Percentiles rank a stretch among this genome's conserved stretches.
These are phyloP conservation scores for Phanerodontia chrysosporium DNA, from an alignment of 768 basidiomycete genomes.

Conservation along the genomic window DNA sequence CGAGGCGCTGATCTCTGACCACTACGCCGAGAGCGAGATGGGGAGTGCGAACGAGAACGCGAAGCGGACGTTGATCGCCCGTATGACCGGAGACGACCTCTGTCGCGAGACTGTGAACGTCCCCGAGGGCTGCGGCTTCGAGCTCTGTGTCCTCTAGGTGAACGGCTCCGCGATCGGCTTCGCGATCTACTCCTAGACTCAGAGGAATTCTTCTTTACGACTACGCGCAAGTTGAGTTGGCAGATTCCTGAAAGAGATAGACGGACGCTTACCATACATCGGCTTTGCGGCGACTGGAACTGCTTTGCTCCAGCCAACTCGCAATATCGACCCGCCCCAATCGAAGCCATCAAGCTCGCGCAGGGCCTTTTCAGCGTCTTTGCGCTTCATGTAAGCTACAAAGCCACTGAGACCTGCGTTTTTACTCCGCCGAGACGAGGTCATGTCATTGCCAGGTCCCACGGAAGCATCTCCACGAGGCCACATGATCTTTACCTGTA, in stretches of 20 bases:
- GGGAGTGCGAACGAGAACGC: constrained; percentile 43
- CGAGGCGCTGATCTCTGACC: constrained; percentile 29
- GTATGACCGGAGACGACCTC: constrained; percentile 15
- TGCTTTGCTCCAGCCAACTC: constrained; percentile 97
- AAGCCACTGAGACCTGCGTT: constrained; percentile 87
- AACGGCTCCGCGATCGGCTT: constrained; percentile 21
- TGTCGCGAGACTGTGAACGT: constrained; percentile 30
- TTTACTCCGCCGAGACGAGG: constrained; percentile 62
- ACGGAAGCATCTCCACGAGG: constrained; percentile 73
- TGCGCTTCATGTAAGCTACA: constrained; percentile 93
- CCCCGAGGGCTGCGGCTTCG: constrained; percentile 19
- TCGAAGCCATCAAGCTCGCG: constrained; percentile 90
- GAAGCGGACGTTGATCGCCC: constrained; percentile 27
- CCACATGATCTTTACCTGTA: constrained; percentile 96
- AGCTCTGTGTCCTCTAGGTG: constrained; percentile 22
- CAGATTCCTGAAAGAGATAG: background rate
- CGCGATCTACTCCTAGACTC: constrained; percentile 29
- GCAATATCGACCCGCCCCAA: constrained; percentile 86
- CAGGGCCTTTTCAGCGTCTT: constrained; percentile 85
- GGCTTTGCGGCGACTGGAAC: constrained; percentile 79
- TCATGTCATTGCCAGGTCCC: constrained; percentile 76
- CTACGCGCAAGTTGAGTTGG: background rate
- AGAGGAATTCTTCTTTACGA: constrained; percentile 13
- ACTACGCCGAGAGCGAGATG: constrained; percentile 36
- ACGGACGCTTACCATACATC: constrained; percentile 67